phyloP scores from a whole-genome alignment of 352 stramenopile genomes.

The Phytophthora sansomeana region DNA sequence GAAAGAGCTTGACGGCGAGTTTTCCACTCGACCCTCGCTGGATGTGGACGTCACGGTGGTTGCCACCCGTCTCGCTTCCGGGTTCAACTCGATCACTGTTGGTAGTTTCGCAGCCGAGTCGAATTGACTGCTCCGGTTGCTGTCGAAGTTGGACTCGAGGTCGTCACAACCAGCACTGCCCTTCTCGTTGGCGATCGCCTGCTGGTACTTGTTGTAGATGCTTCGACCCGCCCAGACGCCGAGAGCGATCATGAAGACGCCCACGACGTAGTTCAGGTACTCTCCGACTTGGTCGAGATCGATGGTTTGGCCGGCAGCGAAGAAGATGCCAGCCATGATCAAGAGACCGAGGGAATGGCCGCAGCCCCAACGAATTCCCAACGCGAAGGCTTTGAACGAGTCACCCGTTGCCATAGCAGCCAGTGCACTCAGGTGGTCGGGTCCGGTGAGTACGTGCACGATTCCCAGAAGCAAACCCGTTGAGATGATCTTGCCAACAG shows the following conservation, averaged over 20 bases:
- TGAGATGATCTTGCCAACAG: slow-evolving; percentile 47
- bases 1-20: slow-evolving; percentile 11
- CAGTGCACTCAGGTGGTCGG: slow-evolving; percentile 87
- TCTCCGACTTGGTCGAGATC: slow-evolving; percentile 46
- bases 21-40: background rate
- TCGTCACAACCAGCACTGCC: slow-evolving; percentile 9
- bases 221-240: slow-evolving; percentile 47
- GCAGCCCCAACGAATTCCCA: slow-evolving; percentile 92
- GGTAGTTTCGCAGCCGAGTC: background rate
- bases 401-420: slow-evolving; percentile 86
- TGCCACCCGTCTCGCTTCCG: slow-evolving; percentile 3
- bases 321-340: slow-evolving; percentile 72
- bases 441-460: slow-evolving; percentile 55
- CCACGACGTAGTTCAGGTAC: slow-evolving; percentile 59
- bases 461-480: slow-evolving; percentile 53
- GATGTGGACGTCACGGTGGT: too few relatives aligned
- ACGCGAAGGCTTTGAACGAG: slow-evolving; percentile 81
- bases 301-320: slow-evolving; percentile 47
- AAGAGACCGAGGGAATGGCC: slow-evolving; percentile 86
- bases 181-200: slow-evolving; percentile 28
- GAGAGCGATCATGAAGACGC: slow-evolving; percentile 63
- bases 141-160: slow-evolving; percentile 7
- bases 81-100: slow-evolving; percentile 15
- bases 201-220: slow-evolving; percentile 40
- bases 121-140: slow-evolving; percentile 5